phyloP scores from a whole-genome alignment of 2,329 filamentous ascomycete genomes.

The Annulohypoxylon truncatum region DNA sequence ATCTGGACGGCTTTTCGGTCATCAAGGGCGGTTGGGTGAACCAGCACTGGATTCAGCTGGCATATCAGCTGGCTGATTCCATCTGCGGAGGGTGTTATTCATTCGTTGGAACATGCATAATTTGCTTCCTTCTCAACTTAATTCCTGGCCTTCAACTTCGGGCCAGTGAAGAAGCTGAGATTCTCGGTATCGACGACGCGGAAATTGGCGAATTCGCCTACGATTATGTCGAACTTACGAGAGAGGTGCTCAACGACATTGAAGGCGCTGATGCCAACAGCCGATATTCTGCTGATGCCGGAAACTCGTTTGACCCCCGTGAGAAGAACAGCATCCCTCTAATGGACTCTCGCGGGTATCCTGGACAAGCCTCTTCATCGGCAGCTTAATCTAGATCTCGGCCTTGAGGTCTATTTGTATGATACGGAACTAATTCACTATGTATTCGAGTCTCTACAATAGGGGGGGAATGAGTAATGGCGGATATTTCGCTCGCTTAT shows the following conservation, averaged over 20 bases:
- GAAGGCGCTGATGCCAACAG: slow-evolving; percentile 59
- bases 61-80: slow-evolving; percentile 86
- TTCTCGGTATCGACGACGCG: slow-evolving; percentile 86
- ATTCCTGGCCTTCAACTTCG: slow-evolving; percentile 81
- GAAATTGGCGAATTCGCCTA: slow-evolving; percentile 97
- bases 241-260: slow-evolving; percentile 61
- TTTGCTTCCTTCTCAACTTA: slow-evolving; percentile 83
- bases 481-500: slow-evolving; percentile 17
- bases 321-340: slow-evolving; percentile 64
- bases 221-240: slow-evolving; percentile 84
- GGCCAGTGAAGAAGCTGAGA: slow-evolving; percentile 80
- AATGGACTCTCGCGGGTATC: slow-evolving; percentile 59
- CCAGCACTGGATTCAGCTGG: slow-evolving; percentile 84
- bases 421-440: slow-evolving; percentile 17
- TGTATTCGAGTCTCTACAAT: slow-evolving; percentile 3
- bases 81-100: slow-evolving; percentile 81
- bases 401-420: slow-evolving; percentile 11
- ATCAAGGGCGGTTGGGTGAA: slow-evolving; percentile 87
- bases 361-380: slow-evolving; percentile 51
- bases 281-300: slow-evolving; percentile 57
- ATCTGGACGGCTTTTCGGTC: slow-evolving; percentile 75
- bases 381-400: slow-evolving; percentile 34
- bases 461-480: slow-evolving; percentile 4
- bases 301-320: slow-evolving; percentile 54
- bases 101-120: slow-evolving; percentile 80